Percentiles rank a stretch among this genome's conserved stretches.
Conservation (phyloP, 495 filamentous ascomycete genomes). For the Penicillium crystallinum region DNA sequence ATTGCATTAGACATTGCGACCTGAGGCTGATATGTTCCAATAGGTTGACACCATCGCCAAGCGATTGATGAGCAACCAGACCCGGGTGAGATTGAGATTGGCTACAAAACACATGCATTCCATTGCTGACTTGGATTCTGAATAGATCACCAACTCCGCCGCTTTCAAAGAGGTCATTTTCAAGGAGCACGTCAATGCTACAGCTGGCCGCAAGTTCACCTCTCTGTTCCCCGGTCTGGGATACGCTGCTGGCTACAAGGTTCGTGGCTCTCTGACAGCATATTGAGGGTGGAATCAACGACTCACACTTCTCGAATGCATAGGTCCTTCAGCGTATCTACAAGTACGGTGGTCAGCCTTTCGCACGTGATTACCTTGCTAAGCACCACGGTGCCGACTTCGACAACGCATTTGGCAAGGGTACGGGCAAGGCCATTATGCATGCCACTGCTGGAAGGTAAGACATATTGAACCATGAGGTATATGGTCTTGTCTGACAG, state of each 20-base stretch:
- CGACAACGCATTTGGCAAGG: conserved; percentile 85
- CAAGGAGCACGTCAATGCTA: conserved; percentile 74
- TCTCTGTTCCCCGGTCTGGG: conserved; percentile 95
- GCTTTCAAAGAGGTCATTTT: conserved; percentile 88
- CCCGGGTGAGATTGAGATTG: conserved; percentile 47
- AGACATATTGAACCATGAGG: conserved; percentile 4
- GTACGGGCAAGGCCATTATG: conserved; percentile 97
- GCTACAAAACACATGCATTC: background rate
- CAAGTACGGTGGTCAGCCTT: conserved; percentile 98
- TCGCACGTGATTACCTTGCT: conserved; percentile 86
- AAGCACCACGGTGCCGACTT: conserved; percentile 75
- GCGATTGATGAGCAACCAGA: conserved; percentile 98
- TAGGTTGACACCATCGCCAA: conserved; percentile 98
- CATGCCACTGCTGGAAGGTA: conserved; percentile 92
- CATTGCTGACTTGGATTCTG: conserved; percentile 5
- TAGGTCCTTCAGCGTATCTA: conserved; percentile 91
- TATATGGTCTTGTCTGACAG: background rate
- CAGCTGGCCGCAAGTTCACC: conserved; percentile 73
- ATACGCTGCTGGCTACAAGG: conserved; percentile 97
- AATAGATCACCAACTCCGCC: conserved; percentile 53
- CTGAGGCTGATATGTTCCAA: conserved; percentile 18
- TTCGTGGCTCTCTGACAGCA: conserved; percentile 27
- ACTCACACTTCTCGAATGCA: background rate
- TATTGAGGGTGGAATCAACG: background rate
- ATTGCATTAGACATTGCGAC: background rate